Evolutionary conservation across 2,329 filamentous ascomycete species (phyloP).

Genomic region (Leptographium radiaticola): DNA sequence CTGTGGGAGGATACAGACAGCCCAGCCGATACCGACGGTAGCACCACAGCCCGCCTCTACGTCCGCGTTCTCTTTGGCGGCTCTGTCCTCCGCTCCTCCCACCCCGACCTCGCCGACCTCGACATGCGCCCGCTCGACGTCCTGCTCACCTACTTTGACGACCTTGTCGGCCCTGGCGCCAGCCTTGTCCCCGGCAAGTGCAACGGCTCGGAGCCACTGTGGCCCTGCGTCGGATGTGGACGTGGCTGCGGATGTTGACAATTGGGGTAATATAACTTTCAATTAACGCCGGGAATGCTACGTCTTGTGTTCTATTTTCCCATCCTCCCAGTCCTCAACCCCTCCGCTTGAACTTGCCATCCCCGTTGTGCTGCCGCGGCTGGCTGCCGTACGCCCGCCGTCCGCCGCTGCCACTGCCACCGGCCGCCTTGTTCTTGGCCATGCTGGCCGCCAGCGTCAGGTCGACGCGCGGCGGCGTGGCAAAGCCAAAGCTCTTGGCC

Average conservation of each 20-base stretch:
- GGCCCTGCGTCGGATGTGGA: background rate
- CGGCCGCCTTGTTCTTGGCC: constrained; percentile 56
- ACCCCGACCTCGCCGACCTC: constrained; percentile 52
- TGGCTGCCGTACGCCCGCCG: constrained; percentile 68
- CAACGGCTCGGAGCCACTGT: constrained; percentile 8
- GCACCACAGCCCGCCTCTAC: constrained; percentile 21
- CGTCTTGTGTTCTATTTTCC: too few species aligned
- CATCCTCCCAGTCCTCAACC: background rate
- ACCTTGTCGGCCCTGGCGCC: constrained; percentile 45
- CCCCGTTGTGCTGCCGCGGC: constrained; percentile 38
- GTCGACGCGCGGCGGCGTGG: constrained; percentile 64
- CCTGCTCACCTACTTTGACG: constrained; percentile 59
- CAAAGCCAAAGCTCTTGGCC: constrained; percentile 73
- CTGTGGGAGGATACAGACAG: constrained; percentile 31
- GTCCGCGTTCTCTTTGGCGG: constrained; percentile 62
- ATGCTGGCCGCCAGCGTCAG: constrained; percentile 66
- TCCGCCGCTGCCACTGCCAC: constrained; percentile 23
- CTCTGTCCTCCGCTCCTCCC: constrained; percentile 51
- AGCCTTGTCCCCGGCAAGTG: constrained; percentile 17
- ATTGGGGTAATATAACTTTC: too few species aligned
- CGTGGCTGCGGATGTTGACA: too few species aligned
- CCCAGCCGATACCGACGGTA: constrained; percentile 7
- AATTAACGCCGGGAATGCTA: too few species aligned
- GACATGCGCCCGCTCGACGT: constrained; percentile 57
- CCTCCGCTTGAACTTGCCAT: constrained; percentile 10